A percentile compares a stretch with the other conserved stretches of the same genome.
Conservation (phyloP, 2,329 filamentous ascomycete species). For the Knoxdaviesia proteae region DNA sequence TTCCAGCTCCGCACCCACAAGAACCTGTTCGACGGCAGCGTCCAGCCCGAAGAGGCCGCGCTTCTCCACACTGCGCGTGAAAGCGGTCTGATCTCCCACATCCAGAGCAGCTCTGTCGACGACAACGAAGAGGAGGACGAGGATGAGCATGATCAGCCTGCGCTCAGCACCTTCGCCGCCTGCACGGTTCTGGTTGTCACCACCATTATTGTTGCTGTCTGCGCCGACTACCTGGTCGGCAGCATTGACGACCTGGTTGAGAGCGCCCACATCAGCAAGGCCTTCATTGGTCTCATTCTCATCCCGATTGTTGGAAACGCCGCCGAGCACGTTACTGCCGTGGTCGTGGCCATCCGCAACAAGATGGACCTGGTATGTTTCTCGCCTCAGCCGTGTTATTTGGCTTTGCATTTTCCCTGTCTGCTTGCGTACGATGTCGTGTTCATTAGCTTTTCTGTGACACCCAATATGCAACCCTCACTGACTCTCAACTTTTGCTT, state of each 20-base stretch:
- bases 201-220: conserved; percentile 50
- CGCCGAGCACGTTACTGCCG: conserved; percentile 63
- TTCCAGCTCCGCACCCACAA: conserved; percentile 64
- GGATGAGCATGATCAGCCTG: conserved; percentile 16
- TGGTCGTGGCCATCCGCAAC: conserved; percentile 58
- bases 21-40: conserved; percentile 44
- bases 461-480: too few relatives aligned
- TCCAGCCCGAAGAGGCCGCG: conserved; percentile 7
- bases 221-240: conserved; percentile 58
- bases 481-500: too few relatives aligned
- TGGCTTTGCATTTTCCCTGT: neutral
- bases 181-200: conserved; percentile 44
- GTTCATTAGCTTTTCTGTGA: too few relatives aligned
- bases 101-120: conserved; percentile 17
- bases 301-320: conserved; percentile 67
- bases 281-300: conserved; percentile 60
- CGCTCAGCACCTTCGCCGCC: conserved; percentile 43
- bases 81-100: neutral
- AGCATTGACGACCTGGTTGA: conserved; percentile 55
- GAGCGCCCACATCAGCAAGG: conserved; percentile 52
- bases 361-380: conserved; percentile 39
- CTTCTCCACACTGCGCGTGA: neutral
- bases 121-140: conserved; percentile 12
- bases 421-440: too few relatives aligned
- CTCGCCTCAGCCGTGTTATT: conserved; percentile 2